These are phyloP conservation scores for Trametes polyzona DNA, from an alignment of 1,284 basidiomycete species.

Conservation along the genomic window DNA sequence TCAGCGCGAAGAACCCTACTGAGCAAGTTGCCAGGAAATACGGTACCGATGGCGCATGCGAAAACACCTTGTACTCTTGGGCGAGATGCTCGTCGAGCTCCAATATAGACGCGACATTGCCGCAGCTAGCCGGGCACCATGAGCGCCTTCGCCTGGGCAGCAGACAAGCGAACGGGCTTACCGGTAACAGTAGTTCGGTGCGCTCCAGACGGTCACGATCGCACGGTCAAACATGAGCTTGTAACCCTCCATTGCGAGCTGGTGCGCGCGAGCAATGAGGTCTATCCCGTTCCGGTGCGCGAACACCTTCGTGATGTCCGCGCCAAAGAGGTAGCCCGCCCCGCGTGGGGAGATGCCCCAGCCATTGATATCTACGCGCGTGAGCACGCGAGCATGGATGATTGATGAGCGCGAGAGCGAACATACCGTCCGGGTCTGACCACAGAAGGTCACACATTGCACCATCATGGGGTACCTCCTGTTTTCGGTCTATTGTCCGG, in stretches of 20 bases:
- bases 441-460: slow-evolving; percentile 98
- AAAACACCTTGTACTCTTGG: slow-evolving; percentile 92
- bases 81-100: slow-evolving; percentile 90
- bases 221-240: slow-evolving; percentile 97
- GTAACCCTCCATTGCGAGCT: slow-evolving; percentile 98
- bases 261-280: slow-evolving; percentile 95
- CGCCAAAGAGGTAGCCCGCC: slow-evolving; percentile 94
- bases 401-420: background rate
- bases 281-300: slow-evolving; percentile 92
- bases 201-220: slow-evolving; percentile 99
- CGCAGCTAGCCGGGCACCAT: slow-evolving; percentile 61
- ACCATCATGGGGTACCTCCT: slow-evolving; percentile 99
- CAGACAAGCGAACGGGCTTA: slow-evolving; percentile 42
- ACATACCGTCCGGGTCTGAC: slow-evolving; percentile 95
- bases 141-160: too few relatives aligned
- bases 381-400: background rate
- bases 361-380: slow-evolving; percentile 73
- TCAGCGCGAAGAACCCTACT: slow-evolving; percentile 28
- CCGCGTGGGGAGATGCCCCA: slow-evolving; percentile 98
- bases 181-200: slow-evolving; percentile 98
- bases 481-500: slow-evolving; percentile 92
- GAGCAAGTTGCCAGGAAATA: background rate
- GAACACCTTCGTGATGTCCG: slow-evolving; percentile 89
- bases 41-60: slow-evolving; percentile 72
- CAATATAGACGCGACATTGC: slow-evolving; percentile 92